Base-by-base conservation (phyloP, 2,329 filamentous ascomycete genomes). In the Tothia fuscella region DNA sequence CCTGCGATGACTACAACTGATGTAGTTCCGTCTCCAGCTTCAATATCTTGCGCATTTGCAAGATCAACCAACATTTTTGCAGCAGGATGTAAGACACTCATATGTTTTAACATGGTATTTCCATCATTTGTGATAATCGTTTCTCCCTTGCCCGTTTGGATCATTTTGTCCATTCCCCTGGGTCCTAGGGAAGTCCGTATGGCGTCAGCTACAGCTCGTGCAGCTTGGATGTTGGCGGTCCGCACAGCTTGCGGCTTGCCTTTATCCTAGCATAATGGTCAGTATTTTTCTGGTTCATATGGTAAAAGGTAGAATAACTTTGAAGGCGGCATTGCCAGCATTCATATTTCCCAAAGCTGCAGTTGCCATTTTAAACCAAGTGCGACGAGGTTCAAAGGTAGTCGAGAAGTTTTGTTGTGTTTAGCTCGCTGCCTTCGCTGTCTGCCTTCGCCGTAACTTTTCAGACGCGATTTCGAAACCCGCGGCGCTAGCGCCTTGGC, bases 91-190 rank as follows among this genome's bases (percentile, higher is more conserved):
- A 98, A 87, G 51, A 98, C 91, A 50, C 85, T 83, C 91, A 98
- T 96, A 71, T 89, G 89, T 69, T 84, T 93, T 58, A 98, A 70
- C 89, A 98, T 98, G 44, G 91, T 98, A 70, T 93, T 93, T 62
- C 91, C 91, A 66, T 98, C 91, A 71, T 98, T 98, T 58, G 91
- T 98, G 68, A 98, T 98, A 63, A 96, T 91, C 45, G 88, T 95
- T 65, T 93, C 85, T 67, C 89, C 91, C 68, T 86, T 94, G 61
- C 87, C 84, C 46, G 82, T 93, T 71, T 93, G 83, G 56, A 98
- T 96, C 88, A 95, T 95, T 72, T 95, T 95, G 70, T 95, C 88
- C 88, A 95, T 95, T 59, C 91, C 91, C 64, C 91, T 80, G 51
- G 91, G 91, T 50, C 91, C 91, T 52, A 98, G 74, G 48, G 91